Evolutionary conservation across 176 grass and related monocot genomes (phyloP), one percentile per base, ranked within the genome.

Genomic region (Coix lacrymajobi): DNA sequence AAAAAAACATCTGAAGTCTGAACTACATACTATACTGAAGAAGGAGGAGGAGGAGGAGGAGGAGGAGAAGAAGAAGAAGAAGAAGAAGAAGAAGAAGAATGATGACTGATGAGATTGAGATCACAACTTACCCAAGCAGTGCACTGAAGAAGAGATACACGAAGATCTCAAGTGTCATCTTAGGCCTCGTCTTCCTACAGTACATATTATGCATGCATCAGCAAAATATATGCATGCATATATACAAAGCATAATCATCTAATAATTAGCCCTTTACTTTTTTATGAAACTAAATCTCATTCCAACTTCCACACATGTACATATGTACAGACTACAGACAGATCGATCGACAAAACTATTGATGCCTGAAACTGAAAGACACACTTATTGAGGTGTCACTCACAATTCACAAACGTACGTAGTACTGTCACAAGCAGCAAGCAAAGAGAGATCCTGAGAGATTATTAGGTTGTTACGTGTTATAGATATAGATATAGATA

Each of bases 141-240:
- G 91, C 91, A 57, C 94, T 94, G 36, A 97, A 77, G 85, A 97
- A 97, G 65, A 94, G 85, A 71, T 85, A 92, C 28, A 93, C 75
- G 62, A 81, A 90, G 79, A 90, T 92, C 44, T 94, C 83, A 10
- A 31, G 28, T 24, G 94, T 97, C 29, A 97, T 76, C 82, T 92
- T 97, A 22, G 94, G 94, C 11, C 91, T 94, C 4, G 85, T 78
- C 81, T 97, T 97, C 88, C 94, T 97, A 44, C 66, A n/a, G n/a
- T n/a, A 77, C 25, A 2, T 15, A 29, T 8, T 4, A 63, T 31
- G 20, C 52, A 57, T 52, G 3, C 9, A 28, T 28, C 49, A 73
- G 29, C 44, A 39, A 9, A 8, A 67, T 12, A 11, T 15, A 61
- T 38, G 36, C 11, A 62, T 68, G 19, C 14, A 32, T 34, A 3